Base-by-base conservation (phyloP, 306 rosid genomes). In the Ormosia emarginata region DNA sequence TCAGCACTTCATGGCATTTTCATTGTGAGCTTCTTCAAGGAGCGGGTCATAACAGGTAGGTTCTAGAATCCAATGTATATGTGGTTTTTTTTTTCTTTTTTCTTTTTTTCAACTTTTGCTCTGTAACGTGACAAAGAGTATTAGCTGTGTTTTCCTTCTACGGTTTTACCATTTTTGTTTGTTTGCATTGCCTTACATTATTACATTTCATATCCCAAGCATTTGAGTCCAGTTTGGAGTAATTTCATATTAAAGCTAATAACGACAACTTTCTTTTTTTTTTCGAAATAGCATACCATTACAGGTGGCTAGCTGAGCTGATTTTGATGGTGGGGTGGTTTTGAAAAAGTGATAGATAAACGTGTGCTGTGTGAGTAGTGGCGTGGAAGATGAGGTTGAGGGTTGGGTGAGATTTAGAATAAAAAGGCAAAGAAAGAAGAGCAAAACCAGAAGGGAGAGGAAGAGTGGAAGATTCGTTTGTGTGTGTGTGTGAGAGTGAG, bases 181-280 rank as follows among this genome's bases (percentile, higher is more conserved):
- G 14, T 57, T 68, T 55, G 30, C 57, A 67, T 55, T 33, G 47
- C 63, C 39, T 57, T 46, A 14, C 4, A 14, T 3, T 9, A 3
- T 44, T 63, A 43, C 36, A 39, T 63, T 77, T 77, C 62, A 58
- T 61, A 79, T 79, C 71, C 53, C 57, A 69, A 69, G 17, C 37
- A 53, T 13, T 67, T 67, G 8, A 39, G 46, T 34, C 41, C 41
- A 5, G 5, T 4, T 37, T 37, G 41, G 41, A 37, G 41, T 32
- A 32, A 24, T 58, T 74, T 12, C 14, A n/a, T 49, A 72, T 72
- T 72, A 55, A 15, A 3, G 61, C 61, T 5, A 17, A 55, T 55
- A n/a, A 17, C 61, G 30, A 55, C 7, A 24, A 24, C 24, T 24
- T 24, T 50, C 5, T 12, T 12, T 13, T 6, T 50, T 11, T 55